These are phyloP conservation scores for Musa schizocarpa DNA, from an alignment of 176 grass and related monocot genomes.

Conservation along the genomic window DNA sequence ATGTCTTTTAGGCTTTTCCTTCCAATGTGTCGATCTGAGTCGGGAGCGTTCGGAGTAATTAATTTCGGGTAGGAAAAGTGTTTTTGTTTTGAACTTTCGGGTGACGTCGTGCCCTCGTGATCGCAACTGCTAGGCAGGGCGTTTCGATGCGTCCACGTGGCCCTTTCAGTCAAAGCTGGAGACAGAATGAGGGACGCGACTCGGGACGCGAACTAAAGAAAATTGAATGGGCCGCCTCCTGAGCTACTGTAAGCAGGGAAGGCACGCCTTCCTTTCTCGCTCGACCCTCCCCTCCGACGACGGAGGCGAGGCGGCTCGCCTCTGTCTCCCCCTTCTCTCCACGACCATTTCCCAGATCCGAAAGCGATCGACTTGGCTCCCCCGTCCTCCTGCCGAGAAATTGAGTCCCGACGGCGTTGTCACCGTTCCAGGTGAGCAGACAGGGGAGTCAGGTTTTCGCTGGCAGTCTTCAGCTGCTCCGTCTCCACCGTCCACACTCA, in stretches of 20 bases:
- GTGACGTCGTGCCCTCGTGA: no score
- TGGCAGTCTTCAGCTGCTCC: neutral
- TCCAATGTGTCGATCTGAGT: no score
- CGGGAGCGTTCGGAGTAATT: no score
- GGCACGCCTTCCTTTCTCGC: neutral
- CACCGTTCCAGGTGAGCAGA: no score
- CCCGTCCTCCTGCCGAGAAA: neutral
- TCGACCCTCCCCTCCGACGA: neutral
- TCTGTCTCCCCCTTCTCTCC: neutral
- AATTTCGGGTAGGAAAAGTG: no score
- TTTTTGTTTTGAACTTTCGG: no score
- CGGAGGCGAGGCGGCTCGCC: neutral
- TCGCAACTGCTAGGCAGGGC: no score
- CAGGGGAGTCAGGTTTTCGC: neutral
- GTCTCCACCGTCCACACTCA: no score
- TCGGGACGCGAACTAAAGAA: neutral
- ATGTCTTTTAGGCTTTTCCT: no score
- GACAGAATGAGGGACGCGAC: no score
- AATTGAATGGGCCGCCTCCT: slow-evolving; percentile 4
- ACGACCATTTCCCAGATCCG: neutral
- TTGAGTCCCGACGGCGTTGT: neutral
- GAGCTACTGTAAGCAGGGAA: neutral
- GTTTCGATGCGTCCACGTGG: no score
- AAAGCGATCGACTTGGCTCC: neutral
- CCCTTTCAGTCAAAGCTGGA: no score